Evolutionary conservation across 2,329 filamentous ascomycete species (phyloP).

Genomic region (Apiospora rasikravindrae): DNA sequence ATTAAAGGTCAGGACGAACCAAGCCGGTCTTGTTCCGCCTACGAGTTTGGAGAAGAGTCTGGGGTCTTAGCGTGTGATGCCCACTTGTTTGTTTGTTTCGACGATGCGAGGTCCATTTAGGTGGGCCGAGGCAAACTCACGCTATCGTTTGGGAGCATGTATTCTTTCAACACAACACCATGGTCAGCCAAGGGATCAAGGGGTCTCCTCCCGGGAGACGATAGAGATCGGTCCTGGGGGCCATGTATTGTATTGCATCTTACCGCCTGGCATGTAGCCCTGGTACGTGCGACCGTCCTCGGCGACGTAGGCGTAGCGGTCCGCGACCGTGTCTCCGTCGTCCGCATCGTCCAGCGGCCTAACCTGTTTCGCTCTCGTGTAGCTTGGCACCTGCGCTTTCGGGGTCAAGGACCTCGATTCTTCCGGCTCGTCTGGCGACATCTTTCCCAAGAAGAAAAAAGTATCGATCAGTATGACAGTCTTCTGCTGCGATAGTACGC

Average conservation of each 20-base stretch:
- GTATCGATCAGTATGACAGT: too few species aligned
- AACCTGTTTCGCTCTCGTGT: slow-evolving; percentile 10
- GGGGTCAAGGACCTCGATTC: not conserved
- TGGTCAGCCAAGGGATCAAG: not conserved
- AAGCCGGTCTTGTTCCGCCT: slow-evolving; percentile 4
- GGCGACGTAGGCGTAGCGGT: not conserved
- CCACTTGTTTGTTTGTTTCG: not conserved
- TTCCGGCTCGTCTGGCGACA: not conserved
- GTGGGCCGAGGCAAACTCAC: slow-evolving; percentile 2
- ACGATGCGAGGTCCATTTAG: not conserved
- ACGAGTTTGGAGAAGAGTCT: not conserved
- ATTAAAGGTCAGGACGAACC: not conserved
- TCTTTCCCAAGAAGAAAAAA: not conserved
- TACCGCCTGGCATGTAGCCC: slow-evolving; percentile 17
- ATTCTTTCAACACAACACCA: not conserved
- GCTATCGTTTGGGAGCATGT: slow-evolving; percentile 18
- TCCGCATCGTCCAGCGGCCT: not conserved
- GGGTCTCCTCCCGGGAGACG: not conserved
- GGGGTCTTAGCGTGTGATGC: slow-evolving; percentile 11
- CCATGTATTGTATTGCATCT: not conserved
- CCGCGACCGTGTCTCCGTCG: slow-evolving; percentile 13
- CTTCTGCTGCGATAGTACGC: not conserved
- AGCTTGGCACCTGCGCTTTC: not conserved
- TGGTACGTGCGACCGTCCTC: slow-evolving; percentile 8
- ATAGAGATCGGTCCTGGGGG: not conserved